Percentiles rank a stretch among this genome's conserved stretches.
Conservation (phyloP, 768 basidiomycete genomes). For the Trametes elegans region DNA sequence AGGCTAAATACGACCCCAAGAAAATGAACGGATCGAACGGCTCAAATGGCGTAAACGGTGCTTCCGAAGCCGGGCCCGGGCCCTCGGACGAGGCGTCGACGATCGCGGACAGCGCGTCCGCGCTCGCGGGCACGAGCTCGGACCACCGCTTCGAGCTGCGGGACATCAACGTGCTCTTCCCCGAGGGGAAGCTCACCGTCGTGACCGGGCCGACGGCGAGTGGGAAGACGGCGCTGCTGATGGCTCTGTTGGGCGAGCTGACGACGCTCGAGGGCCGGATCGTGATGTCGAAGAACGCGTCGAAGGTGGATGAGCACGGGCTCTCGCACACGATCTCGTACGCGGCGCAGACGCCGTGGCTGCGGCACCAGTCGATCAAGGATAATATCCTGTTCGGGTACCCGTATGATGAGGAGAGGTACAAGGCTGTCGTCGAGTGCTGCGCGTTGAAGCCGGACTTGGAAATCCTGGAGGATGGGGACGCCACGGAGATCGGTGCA, state of each 20-base stretch:
- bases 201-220: slow-evolving; percentile 79
- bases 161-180: slow-evolving; percentile 69
- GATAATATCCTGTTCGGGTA: slow-evolving; percentile 63
- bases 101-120: slow-evolving; percentile 23
- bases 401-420: slow-evolving; percentile 63
- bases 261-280: slow-evolving; percentile 54
- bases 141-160: slow-evolving; percentile 61
- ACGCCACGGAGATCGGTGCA: slow-evolving; percentile 80
- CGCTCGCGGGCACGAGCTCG: slow-evolving; percentile 21
- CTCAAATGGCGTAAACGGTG: neutral
- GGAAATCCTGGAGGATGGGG: slow-evolving; percentile 83
- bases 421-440: slow-evolving; percentile 73
- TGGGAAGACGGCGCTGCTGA: slow-evolving; percentile 78
- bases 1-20: slow-evolving; percentile 21
- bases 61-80: too few species aligned
- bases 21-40: slow-evolving; percentile 18
- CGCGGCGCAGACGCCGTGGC: slow-evolving; percentile 50
- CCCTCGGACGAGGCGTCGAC: slow-evolving; percentile 3
- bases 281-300: slow-evolving; percentile 64
- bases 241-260: slow-evolving; percentile 75
- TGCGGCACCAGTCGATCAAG: slow-evolving; percentile 47
- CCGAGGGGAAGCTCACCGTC: slow-evolving; percentile 65
- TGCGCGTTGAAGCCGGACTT: slow-evolving; percentile 85
- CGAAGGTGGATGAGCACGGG: slow-evolving; percentile 57
- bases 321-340: slow-evolving; percentile 49